Evolutionary conservation across 148 eudicot genomes (phyloP).

Genomic region (Silene uniflora): DNA sequence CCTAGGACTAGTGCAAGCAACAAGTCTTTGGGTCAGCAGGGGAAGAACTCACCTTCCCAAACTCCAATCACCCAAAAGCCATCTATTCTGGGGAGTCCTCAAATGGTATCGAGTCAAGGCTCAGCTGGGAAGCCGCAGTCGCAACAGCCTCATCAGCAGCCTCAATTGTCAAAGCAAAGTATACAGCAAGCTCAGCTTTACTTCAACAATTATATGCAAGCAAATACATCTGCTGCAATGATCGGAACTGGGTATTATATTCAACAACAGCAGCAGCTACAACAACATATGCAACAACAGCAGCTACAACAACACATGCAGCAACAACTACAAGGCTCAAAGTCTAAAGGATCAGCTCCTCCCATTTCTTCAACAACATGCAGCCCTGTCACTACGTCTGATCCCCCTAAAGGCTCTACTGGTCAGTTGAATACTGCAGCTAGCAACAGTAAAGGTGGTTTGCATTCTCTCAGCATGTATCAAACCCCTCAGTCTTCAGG

Average conservation of each 20-base stretch:
- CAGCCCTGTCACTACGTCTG: slow-evolving; percentile 47
- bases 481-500: slow-evolving; percentile 57
- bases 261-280: slow-evolving; percentile 52
- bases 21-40: slow-evolving; percentile 49
- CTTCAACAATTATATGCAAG: slow-evolving; percentile 52
- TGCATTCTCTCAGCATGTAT: slow-evolving; percentile 44
- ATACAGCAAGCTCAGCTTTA: slow-evolving; percentile 59
- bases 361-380: slow-evolving; percentile 48
- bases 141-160: slow-evolving; percentile 51
- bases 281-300: slow-evolving; percentile 40
- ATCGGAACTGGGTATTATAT: slow-evolving; percentile 51
- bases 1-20: slow-evolving; percentile 54
- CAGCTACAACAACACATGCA: slow-evolving; percentile 37
- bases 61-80: slow-evolving; percentile 51
- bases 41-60: slow-evolving; percentile 43
- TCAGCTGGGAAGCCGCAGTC: slow-evolving; percentile 42
- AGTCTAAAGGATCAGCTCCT: slow-evolving; percentile 34
- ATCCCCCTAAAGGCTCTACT: slow-evolving; percentile 44
- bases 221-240: slow-evolving; percentile 34
- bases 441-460: slow-evolving; percentile 49
- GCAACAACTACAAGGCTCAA: slow-evolving; percentile 37
- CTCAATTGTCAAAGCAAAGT: slow-evolving; percentile 40
- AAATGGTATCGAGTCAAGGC: slow-evolving; percentile 37
- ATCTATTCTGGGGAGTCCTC: slow-evolving; percentile 71
- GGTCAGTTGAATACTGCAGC: slow-evolving; percentile 22